Percentiles rank a stretch among this genome's conserved stretches.
phyloP scores from a whole-genome alignment of 352 stramenopile genomes.

The Pythium plurisporium region DNA sequence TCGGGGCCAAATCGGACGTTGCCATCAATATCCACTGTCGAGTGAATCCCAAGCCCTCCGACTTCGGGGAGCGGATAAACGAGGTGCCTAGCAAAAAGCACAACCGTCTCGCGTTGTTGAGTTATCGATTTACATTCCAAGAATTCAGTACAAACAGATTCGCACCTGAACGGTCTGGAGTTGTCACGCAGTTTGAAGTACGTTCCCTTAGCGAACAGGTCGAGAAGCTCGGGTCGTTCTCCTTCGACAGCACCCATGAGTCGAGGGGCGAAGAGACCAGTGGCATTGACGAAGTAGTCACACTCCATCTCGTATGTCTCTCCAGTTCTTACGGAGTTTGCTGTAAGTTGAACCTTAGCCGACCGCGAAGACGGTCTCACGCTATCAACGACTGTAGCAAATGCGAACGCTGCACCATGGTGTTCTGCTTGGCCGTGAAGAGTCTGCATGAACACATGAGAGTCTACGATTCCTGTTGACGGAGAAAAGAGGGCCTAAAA shows the following conservation, averaged over 20 bases:
- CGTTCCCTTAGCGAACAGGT: constrained; percentile 93
- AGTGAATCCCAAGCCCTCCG: constrained; percentile 94
- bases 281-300: constrained; percentile 91
- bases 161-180: constrained; percentile 55
- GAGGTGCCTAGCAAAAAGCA: constrained; percentile 50
- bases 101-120: background rate
- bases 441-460: constrained; percentile 87
- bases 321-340: constrained; percentile 32
- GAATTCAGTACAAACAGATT: background rate
- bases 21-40: constrained; percentile 92
- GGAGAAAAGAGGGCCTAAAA: constrained; percentile 87
- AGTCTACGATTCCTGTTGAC: constrained; percentile 95
- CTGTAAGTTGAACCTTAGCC: background rate
- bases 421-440: constrained; percentile 90
- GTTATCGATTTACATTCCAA: background rate
- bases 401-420: constrained; percentile 76
- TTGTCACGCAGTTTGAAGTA: constrained; percentile 89
- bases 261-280: constrained; percentile 76
- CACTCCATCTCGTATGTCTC: constrained; percentile 70
- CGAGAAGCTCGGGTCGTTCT: constrained; percentile 29
- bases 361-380: constrained; percentile 25
- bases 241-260: constrained; percentile 18
- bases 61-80: constrained; percentile 95
- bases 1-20: constrained; percentile 95
- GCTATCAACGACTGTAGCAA: constrained; percentile 59